Conservation (phyloP, 345 rosid species). For the Sonneratia caseolaris region DNA sequence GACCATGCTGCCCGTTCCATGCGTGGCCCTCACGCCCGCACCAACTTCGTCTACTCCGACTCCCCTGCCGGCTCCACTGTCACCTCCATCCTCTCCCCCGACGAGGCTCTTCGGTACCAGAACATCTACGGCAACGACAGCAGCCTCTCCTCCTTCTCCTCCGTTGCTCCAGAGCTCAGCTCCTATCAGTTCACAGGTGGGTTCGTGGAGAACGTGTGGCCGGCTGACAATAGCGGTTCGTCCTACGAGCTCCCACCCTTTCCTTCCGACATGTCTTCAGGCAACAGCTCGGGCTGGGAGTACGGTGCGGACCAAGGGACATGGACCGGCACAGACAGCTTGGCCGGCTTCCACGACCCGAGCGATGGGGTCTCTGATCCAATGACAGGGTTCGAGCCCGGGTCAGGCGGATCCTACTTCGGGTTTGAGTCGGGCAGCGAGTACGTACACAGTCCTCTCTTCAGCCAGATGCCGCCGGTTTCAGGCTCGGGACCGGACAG, state of each 20-base stretch:
- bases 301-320: slow-evolving; percentile 12
- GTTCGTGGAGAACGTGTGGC: slow-evolving; percentile 4
- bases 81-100: slow-evolving; percentile 65
- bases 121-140: neutral
- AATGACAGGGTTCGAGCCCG: slow-evolving; percentile 14
- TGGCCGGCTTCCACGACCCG: slow-evolving; percentile 20
- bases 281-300: slow-evolving; percentile 8
- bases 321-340: slow-evolving; percentile 9
- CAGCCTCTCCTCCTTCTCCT: slow-evolving; percentile 2
- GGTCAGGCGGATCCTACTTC: slow-evolving; percentile 20
- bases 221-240: slow-evolving; percentile 15
- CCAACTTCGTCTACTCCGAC: slow-evolving; percentile 78
- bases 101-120: slow-evolving; percentile 5
- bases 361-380: neutral
- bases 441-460: slow-evolving; percentile 72
- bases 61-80: slow-evolving; percentile 69
- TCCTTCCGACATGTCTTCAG: slow-evolving; percentile 22
- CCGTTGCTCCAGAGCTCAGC: slow-evolving; percentile 7
- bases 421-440: slow-evolving; percentile 36
- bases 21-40: slow-evolving; percentile 67
- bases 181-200: slow-evolving; percentile 3
- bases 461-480: slow-evolving; percentile 77
- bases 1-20: slow-evolving; percentile 73
- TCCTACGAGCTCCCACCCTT: slow-evolving; percentile 48
- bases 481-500: slow-evolving; percentile 52